A percentile compares a stretch with the other conserved stretches of the same genome.
Conservation (phyloP, 805 yeast genomes). For the Ogataea nakhonphanomensis region DNA sequence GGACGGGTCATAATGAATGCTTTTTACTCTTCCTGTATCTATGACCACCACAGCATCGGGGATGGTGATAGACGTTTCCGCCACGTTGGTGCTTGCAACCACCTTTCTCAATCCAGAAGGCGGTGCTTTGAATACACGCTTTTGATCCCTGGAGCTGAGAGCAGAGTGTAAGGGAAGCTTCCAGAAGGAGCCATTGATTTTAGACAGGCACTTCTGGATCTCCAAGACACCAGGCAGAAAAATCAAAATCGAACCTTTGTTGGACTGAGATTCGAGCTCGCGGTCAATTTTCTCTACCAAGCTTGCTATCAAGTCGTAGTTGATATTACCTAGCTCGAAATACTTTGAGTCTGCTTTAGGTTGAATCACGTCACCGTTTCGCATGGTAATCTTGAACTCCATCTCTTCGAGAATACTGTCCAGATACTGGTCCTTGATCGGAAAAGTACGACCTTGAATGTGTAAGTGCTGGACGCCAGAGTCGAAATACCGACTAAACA, state of each 20-base stretch:
- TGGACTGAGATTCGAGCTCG: slow-evolving; percentile 38
- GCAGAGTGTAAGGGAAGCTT: slow-evolving; percentile 86
- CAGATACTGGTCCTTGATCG: slow-evolving; percentile 73
- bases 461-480: slow-evolving; percentile 59
- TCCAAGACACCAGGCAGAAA: slow-evolving; percentile 92
- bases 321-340: slow-evolving; percentile 64
- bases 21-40: slow-evolving; percentile 84
- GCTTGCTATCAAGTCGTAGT: slow-evolving; percentile 66
- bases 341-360: slow-evolving; percentile 67
- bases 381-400: slow-evolving; percentile 48
- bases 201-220: slow-evolving; percentile 61
- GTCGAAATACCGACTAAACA: slow-evolving; percentile 65
- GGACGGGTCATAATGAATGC: slow-evolving; percentile 63
- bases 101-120: slow-evolving; percentile 62
- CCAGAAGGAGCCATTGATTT: slow-evolving; percentile 34
- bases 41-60: slow-evolving; percentile 92
- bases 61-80: slow-evolving; percentile 95
- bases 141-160: slow-evolving; percentile 76
- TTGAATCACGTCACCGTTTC: slow-evolving; percentile 36
- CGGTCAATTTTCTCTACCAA: slow-evolving; percentile 53
- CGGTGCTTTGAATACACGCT: slow-evolving; percentile 61
- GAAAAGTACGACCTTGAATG: slow-evolving; percentile 91
- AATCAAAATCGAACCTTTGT: slow-evolving; percentile 72
- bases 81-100: slow-evolving; percentile 88
- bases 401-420: slow-evolving; percentile 59